Conservation (phyloP, 2,329 filamentous ascomycete genomes). For the Trichoderma arundinaceum region DNA sequence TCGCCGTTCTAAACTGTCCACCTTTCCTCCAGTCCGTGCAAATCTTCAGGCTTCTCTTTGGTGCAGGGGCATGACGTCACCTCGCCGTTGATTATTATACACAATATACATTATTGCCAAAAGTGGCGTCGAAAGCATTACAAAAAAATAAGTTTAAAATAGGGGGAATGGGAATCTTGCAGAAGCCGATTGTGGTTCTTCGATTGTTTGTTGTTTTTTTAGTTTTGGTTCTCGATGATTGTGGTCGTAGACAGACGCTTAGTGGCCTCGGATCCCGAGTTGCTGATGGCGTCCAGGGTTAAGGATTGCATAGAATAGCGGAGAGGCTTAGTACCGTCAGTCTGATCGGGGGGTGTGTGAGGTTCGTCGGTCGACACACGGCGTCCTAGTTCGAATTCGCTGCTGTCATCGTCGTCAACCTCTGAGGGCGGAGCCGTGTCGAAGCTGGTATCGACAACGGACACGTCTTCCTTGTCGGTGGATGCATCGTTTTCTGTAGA, state of each 20-base stretch:
- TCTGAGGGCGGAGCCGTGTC: slow-evolving; percentile 23
- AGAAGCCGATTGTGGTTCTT: slow-evolving; percentile 1
- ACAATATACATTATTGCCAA: slow-evolving; percentile 37
- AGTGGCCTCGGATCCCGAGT: slow-evolving; percentile 29
- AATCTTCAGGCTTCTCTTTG: slow-evolving; percentile 12
- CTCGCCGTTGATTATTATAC: slow-evolving; percentile 32
- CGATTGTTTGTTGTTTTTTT: background rate
- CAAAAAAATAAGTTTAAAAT: slow-evolving; percentile 9
- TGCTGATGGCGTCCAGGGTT: slow-evolving; percentile 35
- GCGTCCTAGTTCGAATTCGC: slow-evolving; percentile 22
- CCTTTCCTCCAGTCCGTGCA: background rate
- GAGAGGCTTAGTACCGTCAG: slow-evolving; percentile 37
- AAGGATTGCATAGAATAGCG: slow-evolving; percentile 40
- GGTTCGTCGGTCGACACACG: slow-evolving; percentile 35
- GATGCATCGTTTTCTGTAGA: background rate
- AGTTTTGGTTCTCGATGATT: slow-evolving; percentile 17
- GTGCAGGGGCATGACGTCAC: slow-evolving; percentile 15
- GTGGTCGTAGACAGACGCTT: slow-evolving; percentile 40
- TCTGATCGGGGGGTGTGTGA: slow-evolving; percentile 43
- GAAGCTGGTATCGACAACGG: slow-evolving; percentile 11
- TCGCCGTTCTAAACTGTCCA: slow-evolving; percentile 14
- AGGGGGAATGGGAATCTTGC: background rate
- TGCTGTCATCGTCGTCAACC: slow-evolving; percentile 26
- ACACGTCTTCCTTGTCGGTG: slow-evolving; percentile 10
- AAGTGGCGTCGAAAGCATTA: slow-evolving; percentile 20